These are phyloP conservation scores for Fusarium sp. DNA, from an alignment of 2,329 filamentous ascomycete genomes.

Conservation along the genomic window DNA sequence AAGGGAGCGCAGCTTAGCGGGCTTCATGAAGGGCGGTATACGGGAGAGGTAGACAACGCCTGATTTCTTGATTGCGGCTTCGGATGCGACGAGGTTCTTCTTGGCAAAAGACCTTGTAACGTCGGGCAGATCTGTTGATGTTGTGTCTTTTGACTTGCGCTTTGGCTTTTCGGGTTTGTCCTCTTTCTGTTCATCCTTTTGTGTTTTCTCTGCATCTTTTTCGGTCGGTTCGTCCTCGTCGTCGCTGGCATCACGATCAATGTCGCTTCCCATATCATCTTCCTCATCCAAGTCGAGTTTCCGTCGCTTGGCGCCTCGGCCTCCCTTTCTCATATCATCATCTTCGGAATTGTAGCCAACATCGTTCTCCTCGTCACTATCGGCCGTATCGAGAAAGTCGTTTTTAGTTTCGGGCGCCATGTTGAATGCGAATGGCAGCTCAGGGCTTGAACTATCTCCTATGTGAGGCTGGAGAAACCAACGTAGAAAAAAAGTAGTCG, in stretches of 20 bases:
- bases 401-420: conserved; percentile 79
- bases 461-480: conserved; percentile 16
- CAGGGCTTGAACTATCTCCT: conserved; percentile 2
- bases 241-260: conserved; percentile 50
- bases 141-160: conserved; percentile 43
- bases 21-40: conserved; percentile 90
- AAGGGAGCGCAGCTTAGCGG: conserved; percentile 78
- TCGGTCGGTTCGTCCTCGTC: conserved; percentile 48
- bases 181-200: conserved; percentile 32
- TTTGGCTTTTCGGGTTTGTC: conserved; percentile 37
- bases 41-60: conserved; percentile 87
- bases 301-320: conserved; percentile 70
- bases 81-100: conserved; percentile 74
- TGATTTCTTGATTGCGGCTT: conserved; percentile 75
- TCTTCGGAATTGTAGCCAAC: conserved; percentile 76
- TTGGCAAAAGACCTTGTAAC: conserved; percentile 68
- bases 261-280: conserved; percentile 52
- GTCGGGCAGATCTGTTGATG: conserved; percentile 55
- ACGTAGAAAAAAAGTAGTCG: conserved; percentile 40
- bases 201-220: conserved; percentile 37
- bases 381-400: conserved; percentile 72
- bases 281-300: conserved; percentile 61
- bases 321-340: conserved; percentile 74
- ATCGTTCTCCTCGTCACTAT: conserved; percentile 69
- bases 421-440: conserved; percentile 10